A percentile compares a stretch with the other conserved stretches of the same genome.
These are phyloP conservation scores for Orbilia oligospora DNA, from an alignment of 2,329 filamentous ascomycete species.

Conservation along the genomic window DNA sequence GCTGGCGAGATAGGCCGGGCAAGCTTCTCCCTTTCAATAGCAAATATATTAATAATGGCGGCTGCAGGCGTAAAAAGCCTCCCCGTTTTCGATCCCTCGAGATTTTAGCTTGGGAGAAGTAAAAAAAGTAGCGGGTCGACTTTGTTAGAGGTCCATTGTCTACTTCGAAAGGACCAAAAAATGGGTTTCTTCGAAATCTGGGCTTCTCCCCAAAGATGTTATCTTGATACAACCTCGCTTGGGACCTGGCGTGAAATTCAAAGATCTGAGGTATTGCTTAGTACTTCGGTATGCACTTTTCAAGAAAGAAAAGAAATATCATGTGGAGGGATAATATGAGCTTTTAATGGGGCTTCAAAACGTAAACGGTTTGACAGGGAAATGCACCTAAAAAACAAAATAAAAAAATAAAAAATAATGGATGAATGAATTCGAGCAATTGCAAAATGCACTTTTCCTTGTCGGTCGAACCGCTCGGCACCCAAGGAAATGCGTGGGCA, in stretches of 20 bases:
- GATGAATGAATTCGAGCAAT: background rate
- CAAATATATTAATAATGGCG: constrained; percentile 42
- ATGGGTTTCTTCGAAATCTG: background rate
- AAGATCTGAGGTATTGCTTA: background rate
- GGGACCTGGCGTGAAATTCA: constrained; percentile 14
- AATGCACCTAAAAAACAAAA: too few relatives aligned
- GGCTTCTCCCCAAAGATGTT: background rate
- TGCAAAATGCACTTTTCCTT: constrained; percentile 29
- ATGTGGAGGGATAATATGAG: constrained; percentile 41
- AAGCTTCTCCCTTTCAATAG: constrained; percentile 18
- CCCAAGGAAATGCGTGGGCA: constrained; percentile 41
- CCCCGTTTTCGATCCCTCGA: constrained; percentile 21
- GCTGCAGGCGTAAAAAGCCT: constrained; percentile 26
- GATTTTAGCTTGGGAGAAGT: constrained; percentile 21
- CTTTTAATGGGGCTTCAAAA: constrained; percentile 17
- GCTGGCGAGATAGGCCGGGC: constrained; percentile 45
- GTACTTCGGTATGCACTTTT: too few relatives aligned
- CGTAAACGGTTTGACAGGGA: constrained; percentile 33
- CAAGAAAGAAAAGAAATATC: constrained; percentile 3
- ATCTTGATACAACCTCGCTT: too few relatives aligned
- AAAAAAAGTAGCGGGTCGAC: constrained; percentile 28
- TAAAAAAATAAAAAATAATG: background rate
- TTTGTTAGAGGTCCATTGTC: constrained; percentile 47
- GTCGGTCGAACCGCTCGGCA: constrained; percentile 17
- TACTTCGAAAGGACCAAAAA: constrained; percentile 2